Percentiles rank a stretch among this genome's conserved stretches.
Conservation (phyloP, 306 rosid species). For the Sechiopsis laciniata region DNA sequence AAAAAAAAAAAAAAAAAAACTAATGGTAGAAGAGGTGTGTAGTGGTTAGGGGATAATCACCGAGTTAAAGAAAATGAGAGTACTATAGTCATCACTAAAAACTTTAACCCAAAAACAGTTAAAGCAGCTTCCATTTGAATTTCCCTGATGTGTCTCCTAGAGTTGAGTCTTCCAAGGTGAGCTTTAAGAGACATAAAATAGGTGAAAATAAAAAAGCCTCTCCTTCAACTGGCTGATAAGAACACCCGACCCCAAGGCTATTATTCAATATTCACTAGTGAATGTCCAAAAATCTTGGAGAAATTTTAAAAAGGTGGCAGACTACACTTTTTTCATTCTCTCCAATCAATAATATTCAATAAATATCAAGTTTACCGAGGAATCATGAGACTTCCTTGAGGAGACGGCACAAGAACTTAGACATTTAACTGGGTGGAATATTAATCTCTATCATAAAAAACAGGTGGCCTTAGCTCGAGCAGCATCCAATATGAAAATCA, state of each 20-base stretch:
- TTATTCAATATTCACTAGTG: not conserved
- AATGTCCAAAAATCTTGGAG: not conserved
- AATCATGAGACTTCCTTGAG: constrained; percentile 1
- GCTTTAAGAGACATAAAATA: not conserved
- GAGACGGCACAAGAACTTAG: not conserved
- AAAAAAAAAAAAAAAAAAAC: too few relatives aligned
- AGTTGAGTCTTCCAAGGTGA: not conserved
- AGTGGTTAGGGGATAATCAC: not conserved
- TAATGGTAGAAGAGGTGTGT: not conserved
- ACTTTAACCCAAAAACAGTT: not conserved
- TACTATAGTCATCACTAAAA: not conserved
- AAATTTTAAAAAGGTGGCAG: not conserved
- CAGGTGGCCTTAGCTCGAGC: not conserved
- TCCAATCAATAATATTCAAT: not conserved
- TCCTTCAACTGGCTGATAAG: too few relatives aligned
- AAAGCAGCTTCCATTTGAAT: constrained; percentile 12
- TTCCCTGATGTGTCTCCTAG: not conserved
- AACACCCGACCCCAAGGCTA: too few relatives aligned
- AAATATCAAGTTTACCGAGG: not conserved
- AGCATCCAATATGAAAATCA: constrained; percentile 6
- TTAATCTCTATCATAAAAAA: not conserved
- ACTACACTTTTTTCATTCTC: not conserved
- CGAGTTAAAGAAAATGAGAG: not conserved
- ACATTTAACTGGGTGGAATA: not conserved
- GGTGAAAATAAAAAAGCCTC: too few relatives aligned